These are phyloP conservation scores for Akanthomyces muscarius DNA, from an alignment of 2,329 filamentous ascomycete species.

Conservation along the genomic window DNA sequence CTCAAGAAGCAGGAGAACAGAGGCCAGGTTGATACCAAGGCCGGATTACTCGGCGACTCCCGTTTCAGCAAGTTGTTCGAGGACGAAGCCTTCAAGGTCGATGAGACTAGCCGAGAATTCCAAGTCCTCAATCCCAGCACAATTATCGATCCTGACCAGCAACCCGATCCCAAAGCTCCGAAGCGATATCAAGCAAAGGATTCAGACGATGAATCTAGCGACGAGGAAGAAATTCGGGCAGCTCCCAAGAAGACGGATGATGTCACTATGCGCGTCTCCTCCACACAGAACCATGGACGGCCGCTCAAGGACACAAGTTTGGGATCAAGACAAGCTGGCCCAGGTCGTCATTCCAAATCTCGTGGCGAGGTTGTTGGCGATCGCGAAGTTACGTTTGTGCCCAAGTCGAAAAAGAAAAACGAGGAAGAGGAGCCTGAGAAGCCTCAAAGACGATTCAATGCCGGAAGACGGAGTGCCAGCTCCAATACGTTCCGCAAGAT, in stretches of 20 bases:
- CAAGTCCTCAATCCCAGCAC: constrained; percentile 85
- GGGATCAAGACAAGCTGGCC: constrained; percentile 52
- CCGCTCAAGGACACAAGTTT: constrained; percentile 53
- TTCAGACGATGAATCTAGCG: constrained; percentile 43
- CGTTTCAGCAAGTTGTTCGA: constrained; percentile 89
- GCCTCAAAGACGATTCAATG: constrained; percentile 32
- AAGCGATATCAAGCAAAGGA: constrained; percentile 37
- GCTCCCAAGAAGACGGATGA: constrained; percentile 30
- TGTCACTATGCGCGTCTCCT: constrained; percentile 64
- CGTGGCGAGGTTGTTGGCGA: constrained; percentile 55
- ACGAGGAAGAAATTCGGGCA: constrained; percentile 28
- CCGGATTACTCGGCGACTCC: constrained; percentile 71
- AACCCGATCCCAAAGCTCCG: constrained; percentile 32
- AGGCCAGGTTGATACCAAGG: constrained; percentile 53
- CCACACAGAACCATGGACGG: constrained; percentile 58
- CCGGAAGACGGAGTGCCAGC: constrained; percentile 65
- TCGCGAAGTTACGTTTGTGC: constrained; percentile 69
- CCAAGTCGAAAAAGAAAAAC: constrained; percentile 52
- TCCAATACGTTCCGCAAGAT: constrained; percentile 69
- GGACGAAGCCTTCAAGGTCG: constrained; percentile 87
- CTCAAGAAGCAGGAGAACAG: constrained; percentile 62
- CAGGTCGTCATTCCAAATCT: constrained; percentile 42
- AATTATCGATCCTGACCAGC: constrained; percentile 33
- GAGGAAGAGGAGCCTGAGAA: constrained; percentile 33
- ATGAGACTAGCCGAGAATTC: constrained; percentile 86